Conservation (phyloP, 305 asterid species). For the Petunia hybrid region DNA sequence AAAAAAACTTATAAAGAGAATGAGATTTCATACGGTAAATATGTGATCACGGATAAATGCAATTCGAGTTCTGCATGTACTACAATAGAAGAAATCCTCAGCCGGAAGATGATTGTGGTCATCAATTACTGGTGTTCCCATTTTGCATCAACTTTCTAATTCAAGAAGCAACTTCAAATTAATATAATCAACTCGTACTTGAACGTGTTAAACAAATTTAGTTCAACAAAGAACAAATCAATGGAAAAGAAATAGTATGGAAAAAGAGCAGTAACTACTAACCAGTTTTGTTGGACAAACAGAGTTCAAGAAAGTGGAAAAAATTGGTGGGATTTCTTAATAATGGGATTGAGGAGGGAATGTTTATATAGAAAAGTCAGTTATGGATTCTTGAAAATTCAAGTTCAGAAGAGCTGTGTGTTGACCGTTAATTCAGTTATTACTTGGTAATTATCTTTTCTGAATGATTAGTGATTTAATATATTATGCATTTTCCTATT, state of each 20-base stretch:
- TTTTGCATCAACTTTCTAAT: background rate
- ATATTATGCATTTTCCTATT: no score
- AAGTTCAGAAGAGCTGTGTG: background rate
- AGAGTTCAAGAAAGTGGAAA: background rate
- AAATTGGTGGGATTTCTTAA: background rate
- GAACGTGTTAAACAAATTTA: background rate
- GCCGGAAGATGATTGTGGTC: no score
- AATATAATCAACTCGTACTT: background rate
- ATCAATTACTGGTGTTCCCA: background rate
- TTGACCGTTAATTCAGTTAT: background rate
- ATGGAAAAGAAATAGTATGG: background rate
- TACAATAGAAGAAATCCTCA: background rate
- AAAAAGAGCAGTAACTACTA: background rate
- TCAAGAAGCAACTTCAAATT: conserved; percentile 12
- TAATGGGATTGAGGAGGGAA: background rate
- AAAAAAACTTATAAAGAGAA: background rate
- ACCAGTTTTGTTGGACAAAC: background rate
- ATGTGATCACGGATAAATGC: background rate
- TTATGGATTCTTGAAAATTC: conserved; percentile 18
- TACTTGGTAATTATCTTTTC: background rate
- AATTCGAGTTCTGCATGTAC: background rate
- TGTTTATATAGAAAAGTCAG: background rate
- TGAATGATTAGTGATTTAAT: background rate
- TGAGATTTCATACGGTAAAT: background rate
- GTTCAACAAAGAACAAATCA: background rate